phyloP scores from a whole-genome alignment of 2,329 filamentous ascomycete species.

The Triangularia verruculosa region DNA sequence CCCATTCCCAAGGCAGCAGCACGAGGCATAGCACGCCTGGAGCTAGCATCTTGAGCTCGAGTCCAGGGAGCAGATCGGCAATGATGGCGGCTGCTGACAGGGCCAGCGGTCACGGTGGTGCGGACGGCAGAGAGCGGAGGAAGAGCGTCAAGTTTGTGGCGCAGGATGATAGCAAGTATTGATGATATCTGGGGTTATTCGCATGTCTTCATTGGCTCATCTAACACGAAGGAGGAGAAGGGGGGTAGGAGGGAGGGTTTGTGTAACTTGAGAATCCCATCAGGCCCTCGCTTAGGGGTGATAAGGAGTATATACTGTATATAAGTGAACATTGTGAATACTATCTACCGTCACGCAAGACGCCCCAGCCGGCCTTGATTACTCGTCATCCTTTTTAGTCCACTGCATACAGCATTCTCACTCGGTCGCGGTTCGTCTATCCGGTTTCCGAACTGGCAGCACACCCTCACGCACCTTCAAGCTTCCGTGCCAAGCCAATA shows the following conservation, averaged over 20 bases:
- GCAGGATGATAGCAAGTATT: constrained; percentile 34
- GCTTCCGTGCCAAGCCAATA: background rate
- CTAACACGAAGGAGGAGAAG: background rate
- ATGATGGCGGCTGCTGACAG: background rate
- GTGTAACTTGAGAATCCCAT: background rate
- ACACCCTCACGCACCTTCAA: background rate
- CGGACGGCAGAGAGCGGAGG: constrained; percentile 50
- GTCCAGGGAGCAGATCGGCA: constrained; percentile 39
- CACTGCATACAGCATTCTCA: background rate
- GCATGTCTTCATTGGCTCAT: background rate
- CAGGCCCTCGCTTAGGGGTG: background rate
- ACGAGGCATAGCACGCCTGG: constrained; percentile 11
- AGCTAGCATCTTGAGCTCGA: constrained; percentile 47
- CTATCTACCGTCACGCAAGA: background rate
- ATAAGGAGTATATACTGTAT: background rate
- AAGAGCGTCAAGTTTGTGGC: constrained; percentile 64
- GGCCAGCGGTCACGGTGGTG: constrained; percentile 19
- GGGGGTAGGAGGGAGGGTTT: background rate
- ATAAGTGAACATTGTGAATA: background rate
- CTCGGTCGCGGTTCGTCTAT: too few species aligned
- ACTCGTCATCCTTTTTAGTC: background rate
- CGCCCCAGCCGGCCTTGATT: background rate
- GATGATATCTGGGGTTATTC: background rate
- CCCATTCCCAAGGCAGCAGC: constrained; percentile 19
- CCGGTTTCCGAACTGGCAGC: background rate